These are phyloP conservation scores for Neocucurbitaria cava DNA, from an alignment of 2,329 filamentous ascomycete species.

Conservation along the genomic window DNA sequence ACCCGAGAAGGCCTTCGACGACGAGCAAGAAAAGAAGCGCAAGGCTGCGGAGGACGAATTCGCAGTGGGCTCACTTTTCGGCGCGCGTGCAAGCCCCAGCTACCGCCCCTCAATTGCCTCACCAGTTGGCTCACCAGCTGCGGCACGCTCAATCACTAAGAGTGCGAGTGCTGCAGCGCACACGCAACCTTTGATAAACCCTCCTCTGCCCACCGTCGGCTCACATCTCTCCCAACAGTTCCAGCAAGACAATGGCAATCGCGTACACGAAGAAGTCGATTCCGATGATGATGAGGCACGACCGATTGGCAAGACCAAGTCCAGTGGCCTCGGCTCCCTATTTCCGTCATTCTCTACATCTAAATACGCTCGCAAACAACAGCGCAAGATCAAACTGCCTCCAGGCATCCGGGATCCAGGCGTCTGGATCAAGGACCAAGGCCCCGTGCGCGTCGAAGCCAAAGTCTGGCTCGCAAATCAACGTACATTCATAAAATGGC, in stretches of 20 bases:
- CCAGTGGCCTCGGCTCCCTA: slow-evolving; percentile 69
- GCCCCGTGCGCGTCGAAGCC: slow-evolving; percentile 89
- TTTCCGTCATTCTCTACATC: slow-evolving; percentile 84
- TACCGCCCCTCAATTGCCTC: slow-evolving; percentile 67
- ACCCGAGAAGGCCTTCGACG: slow-evolving; percentile 86
- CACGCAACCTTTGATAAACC: slow-evolving; percentile 24
- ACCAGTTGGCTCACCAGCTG: slow-evolving; percentile 68
- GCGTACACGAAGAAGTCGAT: slow-evolving; percentile 55
- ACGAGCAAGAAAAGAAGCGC: slow-evolving; percentile 84
- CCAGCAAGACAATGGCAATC: slow-evolving; percentile 35
- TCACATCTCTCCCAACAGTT: slow-evolving; percentile 19
- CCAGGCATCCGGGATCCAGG: slow-evolving; percentile 87
- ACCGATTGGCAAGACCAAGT: slow-evolving; percentile 49
- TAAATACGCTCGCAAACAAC: slow-evolving; percentile 63
- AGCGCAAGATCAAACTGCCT: slow-evolving; percentile 68
- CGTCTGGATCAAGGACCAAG: slow-evolving; percentile 92
- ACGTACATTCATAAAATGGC: slow-evolving; percentile 98
- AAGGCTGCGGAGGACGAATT: slow-evolving; percentile 85
- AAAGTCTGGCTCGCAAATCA: slow-evolving; percentile 99
- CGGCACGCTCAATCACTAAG: slow-evolving; percentile 30
- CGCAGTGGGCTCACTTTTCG: slow-evolving; percentile 87
- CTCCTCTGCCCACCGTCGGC: slow-evolving; percentile 21
- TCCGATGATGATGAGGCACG: slow-evolving; percentile 58
- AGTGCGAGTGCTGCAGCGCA: slow-evolving; percentile 27
- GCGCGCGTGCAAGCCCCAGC: slow-evolving; percentile 51